These are phyloP conservation scores for Mycena indigotica DNA, from an alignment of 768 basidiomycete species.

Conservation along the genomic window DNA sequence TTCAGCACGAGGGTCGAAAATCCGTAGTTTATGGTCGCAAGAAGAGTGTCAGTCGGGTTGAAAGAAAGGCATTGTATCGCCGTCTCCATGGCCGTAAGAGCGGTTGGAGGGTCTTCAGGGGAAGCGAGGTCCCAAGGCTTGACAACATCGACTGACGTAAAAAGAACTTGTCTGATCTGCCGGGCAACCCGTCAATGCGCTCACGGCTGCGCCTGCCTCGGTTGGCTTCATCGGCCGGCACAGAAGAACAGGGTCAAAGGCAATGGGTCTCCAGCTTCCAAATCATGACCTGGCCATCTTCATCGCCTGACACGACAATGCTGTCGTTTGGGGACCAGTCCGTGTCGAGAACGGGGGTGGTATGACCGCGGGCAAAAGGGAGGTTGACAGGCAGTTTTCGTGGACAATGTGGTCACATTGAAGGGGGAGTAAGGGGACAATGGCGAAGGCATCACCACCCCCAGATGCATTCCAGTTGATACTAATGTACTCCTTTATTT, in stretches of 20 bases:
- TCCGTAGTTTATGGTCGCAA: constrained; percentile 85
- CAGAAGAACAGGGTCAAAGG: constrained; percentile 86
- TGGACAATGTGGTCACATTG: constrained; percentile 55
- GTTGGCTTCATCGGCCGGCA: too few species aligned
- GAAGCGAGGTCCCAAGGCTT: constrained; percentile 90
- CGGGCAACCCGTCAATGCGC: constrained; percentile 78
- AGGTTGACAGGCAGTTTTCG: constrained; percentile 90
- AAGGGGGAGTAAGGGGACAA: constrained; percentile 84
- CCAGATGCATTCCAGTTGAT: constrained; percentile 95
- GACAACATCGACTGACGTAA: constrained; percentile 90
- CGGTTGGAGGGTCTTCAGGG: constrained; percentile 61
- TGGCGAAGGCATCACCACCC: constrained; percentile 92
- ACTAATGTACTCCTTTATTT: constrained; percentile 73
- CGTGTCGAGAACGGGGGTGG: constrained; percentile 87
- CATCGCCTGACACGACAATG: constrained; percentile 87
- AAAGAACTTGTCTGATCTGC: constrained; percentile 92
- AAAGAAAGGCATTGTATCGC: constrained; percentile 86
- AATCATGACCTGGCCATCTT: constrained; percentile 91
- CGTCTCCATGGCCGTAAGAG: constrained; percentile 78
- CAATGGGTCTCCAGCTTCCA: constrained; percentile 87
- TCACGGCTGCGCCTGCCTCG: too few species aligned
- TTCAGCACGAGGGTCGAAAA: constrained; percentile 89
- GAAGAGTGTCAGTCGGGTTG: constrained; percentile 80
- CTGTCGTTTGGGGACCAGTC: constrained; percentile 95
- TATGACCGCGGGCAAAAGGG: constrained; percentile 87